phyloP scores from a whole-genome alignment of 805 yeast species.

The Zygosaccharomyces bisporus region DNA sequence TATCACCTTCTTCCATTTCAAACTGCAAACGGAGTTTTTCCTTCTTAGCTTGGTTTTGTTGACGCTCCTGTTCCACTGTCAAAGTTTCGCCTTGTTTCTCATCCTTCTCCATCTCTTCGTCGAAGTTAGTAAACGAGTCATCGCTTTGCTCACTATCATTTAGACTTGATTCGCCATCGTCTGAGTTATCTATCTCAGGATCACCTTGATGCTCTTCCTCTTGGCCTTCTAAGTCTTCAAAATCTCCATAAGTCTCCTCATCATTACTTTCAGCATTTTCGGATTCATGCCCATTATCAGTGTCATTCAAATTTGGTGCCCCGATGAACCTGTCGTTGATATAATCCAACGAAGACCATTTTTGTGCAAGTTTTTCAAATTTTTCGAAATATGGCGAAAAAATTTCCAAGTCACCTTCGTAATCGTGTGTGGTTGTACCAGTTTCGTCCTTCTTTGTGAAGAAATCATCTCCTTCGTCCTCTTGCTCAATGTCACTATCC shows the following conservation, averaged over 20 bases:
- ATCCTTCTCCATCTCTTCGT: slow-evolving; percentile 12
- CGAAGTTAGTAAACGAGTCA: slow-evolving; percentile 40
- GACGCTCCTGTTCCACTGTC: slow-evolving; percentile 71
- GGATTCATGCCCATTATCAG: slow-evolving; percentile 26
- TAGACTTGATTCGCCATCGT: slow-evolving; percentile 36
- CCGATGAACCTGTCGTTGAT: slow-evolving; percentile 35
- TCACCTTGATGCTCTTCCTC: slow-evolving; percentile 9
- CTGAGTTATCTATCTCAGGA: slow-evolving; percentile 28
- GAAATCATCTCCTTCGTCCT: slow-evolving; percentile 46
- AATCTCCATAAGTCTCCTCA: slow-evolving; percentile 53
- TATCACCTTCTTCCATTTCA: slow-evolving; percentile 63
- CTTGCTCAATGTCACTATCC: slow-evolving; percentile 40
- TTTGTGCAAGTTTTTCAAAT: slow-evolving; percentile 29
- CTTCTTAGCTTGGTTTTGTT: slow-evolving; percentile 80
- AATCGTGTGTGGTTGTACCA: slow-evolving; percentile 4
- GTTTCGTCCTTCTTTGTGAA: slow-evolving; percentile 49
- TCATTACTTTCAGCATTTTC: slow-evolving; percentile 36
- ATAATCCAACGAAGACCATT: slow-evolving; percentile 30
- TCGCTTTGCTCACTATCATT: slow-evolving; percentile 42
- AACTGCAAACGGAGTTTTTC: slow-evolving; percentile 85
- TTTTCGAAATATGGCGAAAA: slow-evolving; percentile 37
- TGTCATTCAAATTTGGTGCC: slow-evolving; percentile 31
- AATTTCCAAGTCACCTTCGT: slow-evolving; percentile 32
- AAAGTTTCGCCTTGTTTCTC: slow-evolving; percentile 40
- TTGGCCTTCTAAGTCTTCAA: slow-evolving; percentile 47